phyloP scores from a whole-genome alignment of 768 basidiomycete genomes.

The Lactifluus volemus region DNA sequence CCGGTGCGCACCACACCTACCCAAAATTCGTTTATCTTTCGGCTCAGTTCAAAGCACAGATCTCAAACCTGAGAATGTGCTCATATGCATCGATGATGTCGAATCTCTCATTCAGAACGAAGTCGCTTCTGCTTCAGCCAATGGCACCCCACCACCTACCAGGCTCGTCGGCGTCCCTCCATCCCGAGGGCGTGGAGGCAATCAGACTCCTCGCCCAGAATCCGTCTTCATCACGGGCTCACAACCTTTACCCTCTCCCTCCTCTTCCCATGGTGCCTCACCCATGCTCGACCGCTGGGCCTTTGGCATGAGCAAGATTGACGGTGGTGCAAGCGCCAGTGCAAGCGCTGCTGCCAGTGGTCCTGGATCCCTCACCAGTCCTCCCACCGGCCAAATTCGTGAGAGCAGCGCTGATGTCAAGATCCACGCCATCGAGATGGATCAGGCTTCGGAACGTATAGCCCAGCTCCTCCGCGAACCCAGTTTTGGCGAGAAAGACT shows the following conservation, averaged over 20 bases:
- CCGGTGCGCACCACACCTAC: slow-evolving; percentile 39
- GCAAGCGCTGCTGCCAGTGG: slow-evolving; percentile 26
- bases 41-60: slow-evolving; percentile 36
- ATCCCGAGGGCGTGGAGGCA: slow-evolving; percentile 87
- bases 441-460: slow-evolving; percentile 42
- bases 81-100: slow-evolving; percentile 95
- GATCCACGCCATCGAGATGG: slow-evolving; percentile 29
- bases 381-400: slow-evolving; percentile 18
- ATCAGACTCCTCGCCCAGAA: slow-evolving; percentile 88
- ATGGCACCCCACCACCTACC: slow-evolving; percentile 36
- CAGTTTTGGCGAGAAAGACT: slow-evolving; percentile 32
- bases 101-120: slow-evolving; percentile 87
- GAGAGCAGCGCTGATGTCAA: slow-evolving; percentile 15
- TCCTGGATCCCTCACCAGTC: slow-evolving; percentile 26
- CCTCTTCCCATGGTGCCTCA: slow-evolving; percentile 55
- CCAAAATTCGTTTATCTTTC: slow-evolving; percentile 1
- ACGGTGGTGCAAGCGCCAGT: slow-evolving; percentile 29
- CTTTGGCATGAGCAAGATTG: slow-evolving; percentile 91
- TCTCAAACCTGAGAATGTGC: slow-evolving; percentile 95
- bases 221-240: slow-evolving; percentile 82
- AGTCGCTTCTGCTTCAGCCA: slow-evolving; percentile 45
- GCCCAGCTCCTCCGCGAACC: slow-evolving; percentile 39
- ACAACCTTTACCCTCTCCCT: slow-evolving; percentile 85
- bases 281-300: slow-evolving; percentile 77
- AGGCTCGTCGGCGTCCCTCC: slow-evolving; percentile 91